These are phyloP conservation scores for Jimgerdemannia lactiflua DNA, from an alignment of 192 early-diverging fungal genomes.

Conservation along the genomic window DNA sequence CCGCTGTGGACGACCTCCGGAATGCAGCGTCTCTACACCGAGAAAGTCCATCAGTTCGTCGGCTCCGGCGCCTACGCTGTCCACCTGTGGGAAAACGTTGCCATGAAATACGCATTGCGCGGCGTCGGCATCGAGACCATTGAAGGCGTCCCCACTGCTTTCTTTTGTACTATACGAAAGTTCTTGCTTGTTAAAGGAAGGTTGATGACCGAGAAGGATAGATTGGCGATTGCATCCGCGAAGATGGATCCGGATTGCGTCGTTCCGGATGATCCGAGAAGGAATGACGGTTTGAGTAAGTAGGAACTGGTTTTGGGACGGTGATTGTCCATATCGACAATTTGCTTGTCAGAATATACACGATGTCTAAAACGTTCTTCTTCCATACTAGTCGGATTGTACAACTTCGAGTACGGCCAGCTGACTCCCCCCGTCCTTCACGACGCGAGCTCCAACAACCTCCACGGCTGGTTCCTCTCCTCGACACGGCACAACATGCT, in stretches of 20 bases:
- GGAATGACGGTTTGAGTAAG: background rate
- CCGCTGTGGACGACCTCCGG: background rate
- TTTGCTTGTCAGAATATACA: background rate
- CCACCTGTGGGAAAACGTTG: conserved; percentile 1
- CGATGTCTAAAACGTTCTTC: too few species aligned
- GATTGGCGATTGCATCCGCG: background rate
- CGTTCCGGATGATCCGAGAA: background rate
- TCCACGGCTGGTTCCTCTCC: background rate
- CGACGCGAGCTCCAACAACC: background rate
- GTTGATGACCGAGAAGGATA: background rate
- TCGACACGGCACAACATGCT: background rate
- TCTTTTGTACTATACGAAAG: background rate
- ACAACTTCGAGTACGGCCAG: background rate
- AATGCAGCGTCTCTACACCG: background rate
- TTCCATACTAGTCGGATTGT: background rate
- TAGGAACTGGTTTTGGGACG: background rate
- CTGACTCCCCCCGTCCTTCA: background rate
- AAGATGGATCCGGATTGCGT: background rate
- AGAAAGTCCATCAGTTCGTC: background rate
- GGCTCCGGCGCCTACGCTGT: background rate
- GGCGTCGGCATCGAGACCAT: background rate
- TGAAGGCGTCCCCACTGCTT: background rate
- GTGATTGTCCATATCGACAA: background rate
- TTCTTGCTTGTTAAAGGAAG: background rate
- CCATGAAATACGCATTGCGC: background rate